Conservation (phyloP, 352 stramenopile species). For the Globisporangium spiculum region DNA sequence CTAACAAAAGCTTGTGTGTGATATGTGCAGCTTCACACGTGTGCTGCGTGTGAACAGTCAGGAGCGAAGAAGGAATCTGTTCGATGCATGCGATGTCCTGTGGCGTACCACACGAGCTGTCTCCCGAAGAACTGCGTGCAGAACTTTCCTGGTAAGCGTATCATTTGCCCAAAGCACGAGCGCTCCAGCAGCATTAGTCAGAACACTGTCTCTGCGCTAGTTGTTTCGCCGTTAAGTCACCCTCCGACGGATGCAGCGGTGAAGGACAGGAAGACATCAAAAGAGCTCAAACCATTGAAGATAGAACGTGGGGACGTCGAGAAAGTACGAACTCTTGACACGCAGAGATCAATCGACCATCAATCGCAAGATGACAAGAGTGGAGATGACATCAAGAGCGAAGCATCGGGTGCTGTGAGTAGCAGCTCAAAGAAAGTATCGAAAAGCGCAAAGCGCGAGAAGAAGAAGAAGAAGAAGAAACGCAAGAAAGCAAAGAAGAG, state of each 20-base stretch:
- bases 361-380: conserved; percentile 18
- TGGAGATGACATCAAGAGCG: conserved; percentile 21
- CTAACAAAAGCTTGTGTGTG: not conserved
- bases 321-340: not conserved
- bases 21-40: conserved; percentile 59
- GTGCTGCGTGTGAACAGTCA: conserved; percentile 68
- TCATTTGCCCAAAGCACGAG: conserved; percentile 70
- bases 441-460: conserved; percentile 41
- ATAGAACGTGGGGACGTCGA: not conserved
- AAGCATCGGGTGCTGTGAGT: conserved; percentile 36
- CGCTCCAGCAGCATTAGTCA: conserved; percentile 3
- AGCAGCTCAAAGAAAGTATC: conserved; percentile 28
- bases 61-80: conserved; percentile 78
- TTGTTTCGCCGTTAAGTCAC: not conserved
- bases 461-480: conserved; percentile 56
- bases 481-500: conserved; percentile 50
- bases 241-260: not conserved
- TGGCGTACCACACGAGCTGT: conserved; percentile 80
- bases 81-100: conserved; percentile 72
- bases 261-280: conserved; percentile 7
- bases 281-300: conserved; percentile 5
- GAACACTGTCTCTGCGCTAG: not conserved
- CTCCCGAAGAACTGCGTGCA: conserved; percentile 48
- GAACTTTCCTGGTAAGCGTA: conserved; percentile 66
- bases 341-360: not conserved